Evolutionary conservation across 148 eudicot genomes (phyloP).

Genomic region (Cornus suecica): DNA sequence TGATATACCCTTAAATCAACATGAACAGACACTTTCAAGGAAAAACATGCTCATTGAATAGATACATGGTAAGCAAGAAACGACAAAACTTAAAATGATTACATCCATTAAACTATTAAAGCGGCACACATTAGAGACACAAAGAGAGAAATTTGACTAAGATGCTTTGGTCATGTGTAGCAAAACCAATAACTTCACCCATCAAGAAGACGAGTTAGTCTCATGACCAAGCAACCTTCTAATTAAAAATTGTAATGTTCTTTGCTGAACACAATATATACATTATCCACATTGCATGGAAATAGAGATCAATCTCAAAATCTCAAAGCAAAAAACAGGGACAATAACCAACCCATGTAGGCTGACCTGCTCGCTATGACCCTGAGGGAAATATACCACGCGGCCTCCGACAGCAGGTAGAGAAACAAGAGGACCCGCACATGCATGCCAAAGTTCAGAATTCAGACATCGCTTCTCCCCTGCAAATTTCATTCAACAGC

Average conservation of each 20-base stretch:
- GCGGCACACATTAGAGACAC: no score
- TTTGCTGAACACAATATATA: background rate
- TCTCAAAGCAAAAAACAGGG: background rate
- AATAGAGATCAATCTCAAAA: background rate
- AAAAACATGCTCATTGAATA: no score
- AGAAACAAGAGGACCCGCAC: conserved; percentile 65
- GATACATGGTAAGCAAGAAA: no score
- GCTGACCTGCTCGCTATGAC: conserved; percentile 57
- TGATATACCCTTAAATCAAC: no score
- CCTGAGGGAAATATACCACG: conserved; percentile 60
- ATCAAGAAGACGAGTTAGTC: no score
- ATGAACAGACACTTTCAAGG: no score
- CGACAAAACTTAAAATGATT: no score
- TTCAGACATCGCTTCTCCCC: conserved; percentile 47
- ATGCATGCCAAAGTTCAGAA: conserved; percentile 65
- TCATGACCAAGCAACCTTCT: background rate
- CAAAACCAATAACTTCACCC: no score
- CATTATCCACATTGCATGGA: background rate
- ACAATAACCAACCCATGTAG: background rate
- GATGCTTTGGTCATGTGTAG: no score
- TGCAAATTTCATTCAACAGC: conserved; percentile 15
- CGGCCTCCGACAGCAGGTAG: conserved; percentile 50
- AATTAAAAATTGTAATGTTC: background rate
- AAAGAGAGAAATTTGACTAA: no score
- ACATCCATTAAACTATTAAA: no score